Base-by-base conservation (phyloP, 768 basidiomycete species). In the Kwoniella sp. region DNA sequence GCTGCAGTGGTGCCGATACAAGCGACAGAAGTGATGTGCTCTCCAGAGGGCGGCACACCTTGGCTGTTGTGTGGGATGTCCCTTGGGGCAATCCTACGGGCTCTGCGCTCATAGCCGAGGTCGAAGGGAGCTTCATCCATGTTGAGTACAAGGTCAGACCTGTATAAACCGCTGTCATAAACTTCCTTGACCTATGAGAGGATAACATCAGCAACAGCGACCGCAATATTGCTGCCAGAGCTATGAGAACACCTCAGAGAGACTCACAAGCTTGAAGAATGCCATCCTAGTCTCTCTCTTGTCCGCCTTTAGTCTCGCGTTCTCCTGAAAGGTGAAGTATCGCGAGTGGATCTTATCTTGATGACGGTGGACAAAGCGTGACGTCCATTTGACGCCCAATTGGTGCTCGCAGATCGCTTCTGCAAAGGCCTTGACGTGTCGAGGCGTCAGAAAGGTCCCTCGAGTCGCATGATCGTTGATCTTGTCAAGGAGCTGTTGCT, bases 81-180 rank as follows among this genome's bases (percentile, higher is more conserved):
- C 13, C n/a, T 48, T 4, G 61, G 61, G 23, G 52, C 61, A 20
- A 67, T 54, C 23, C 57, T 23, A 20, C 61, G 55, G 15, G 29
- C 22, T 12, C 30, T 52, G 13, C 61, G 47, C 2, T 15, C 38
- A 34, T 31, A 28, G 7, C 47, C 57, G n/a, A 63, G 66, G 30
- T 30, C 45, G 61, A 67, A 67, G 12, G 48, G 48, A 29, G 56
- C 34, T 45, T 67, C 61, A 54, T 67, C 66, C 66, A 67, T 67
- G 50, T 63, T 67, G 61, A 56, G 63, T 25, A 67, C 53, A 37
- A 34, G n/a, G 50, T 29, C 22, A 15, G 66, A 47, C 1, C 45
- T 11, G 38, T 67, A 63, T 25, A 63, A 55, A 25, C 48, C 31
- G 23, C 54, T 50, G 23, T 51, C 55, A 29, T 45, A 37, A 15